Conservation (phyloP, 176 grass and related monocot genomes). For the Cenchrus americanus region DNA sequence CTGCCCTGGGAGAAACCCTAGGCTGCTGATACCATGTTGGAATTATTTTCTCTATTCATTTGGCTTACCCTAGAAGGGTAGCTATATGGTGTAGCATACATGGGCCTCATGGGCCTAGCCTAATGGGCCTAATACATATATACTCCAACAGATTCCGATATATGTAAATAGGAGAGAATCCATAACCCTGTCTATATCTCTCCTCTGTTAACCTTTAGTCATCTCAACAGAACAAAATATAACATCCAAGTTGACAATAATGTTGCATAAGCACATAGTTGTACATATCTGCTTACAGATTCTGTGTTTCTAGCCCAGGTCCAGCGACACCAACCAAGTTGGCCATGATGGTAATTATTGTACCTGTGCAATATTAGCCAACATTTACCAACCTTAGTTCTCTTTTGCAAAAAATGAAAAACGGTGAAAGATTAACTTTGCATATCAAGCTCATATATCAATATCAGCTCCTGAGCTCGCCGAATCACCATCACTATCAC, state of each 20-base stretch:
- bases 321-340: neutral
- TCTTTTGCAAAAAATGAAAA: constrained; percentile 11
- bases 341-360: neutral
- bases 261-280: neutral
- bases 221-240: neutral
- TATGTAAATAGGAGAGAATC: neutral
- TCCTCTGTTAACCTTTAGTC: neutral
- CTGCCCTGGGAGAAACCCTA: too few relatives aligned
- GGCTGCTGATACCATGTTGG: too few relatives aligned
- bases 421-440: constrained; percentile 14
- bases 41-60: too few relatives aligned
- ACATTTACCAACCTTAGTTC: constrained; percentile 24
- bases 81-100: too few relatives aligned
- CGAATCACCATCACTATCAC: constrained; percentile 65
- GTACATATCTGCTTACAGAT: constrained; percentile 25
- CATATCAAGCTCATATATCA: constrained; percentile 53
- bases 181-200: neutral
- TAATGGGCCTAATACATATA: too few relatives aligned
- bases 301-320: constrained; percentile 7
- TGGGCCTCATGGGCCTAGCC: too few relatives aligned
- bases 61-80: too few relatives aligned
- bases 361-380: neutral
- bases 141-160: too few relatives aligned
- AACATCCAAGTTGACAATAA: neutral
- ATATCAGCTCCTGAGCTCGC: constrained; percentile 64